Evolutionary conservation across 192 early-diverging fungal genomes (phyloP).

Genomic region (Paraglomus occultum): DNA sequence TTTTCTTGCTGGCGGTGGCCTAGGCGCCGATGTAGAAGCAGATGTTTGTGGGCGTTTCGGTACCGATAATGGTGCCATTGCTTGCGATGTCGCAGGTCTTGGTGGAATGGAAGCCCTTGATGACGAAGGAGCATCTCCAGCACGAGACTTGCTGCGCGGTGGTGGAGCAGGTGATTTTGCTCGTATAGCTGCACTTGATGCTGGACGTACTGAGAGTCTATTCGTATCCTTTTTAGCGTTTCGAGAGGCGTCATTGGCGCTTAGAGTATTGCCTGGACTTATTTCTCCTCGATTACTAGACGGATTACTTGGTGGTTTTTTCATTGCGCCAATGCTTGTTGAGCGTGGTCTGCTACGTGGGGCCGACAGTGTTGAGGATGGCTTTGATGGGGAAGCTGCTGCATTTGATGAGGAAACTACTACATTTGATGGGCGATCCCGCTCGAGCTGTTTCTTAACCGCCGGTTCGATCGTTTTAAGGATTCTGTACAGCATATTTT

Average conservation of each 20-base stretch:
- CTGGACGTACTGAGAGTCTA: not conserved
- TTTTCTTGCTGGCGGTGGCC: not conserved
- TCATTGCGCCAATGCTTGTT: constrained; percentile 1
- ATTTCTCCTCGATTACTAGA: not conserved
- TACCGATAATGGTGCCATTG: no score
- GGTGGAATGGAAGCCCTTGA: not conserved
- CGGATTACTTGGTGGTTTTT: constrained; percentile 7
- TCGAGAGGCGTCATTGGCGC: not conserved
- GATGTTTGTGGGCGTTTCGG: not conserved
- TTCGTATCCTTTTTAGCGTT: not conserved
- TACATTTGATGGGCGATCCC: constrained; percentile 13
- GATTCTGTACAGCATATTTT: not conserved
- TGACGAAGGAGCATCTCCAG: not conserved
- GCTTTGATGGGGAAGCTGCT: not conserved
- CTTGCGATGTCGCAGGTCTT: not conserved
- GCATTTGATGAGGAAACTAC: not conserved
- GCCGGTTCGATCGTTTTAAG: constrained; percentile 22
- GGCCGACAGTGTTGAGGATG: not conserved
- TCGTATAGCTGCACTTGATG: not conserved
- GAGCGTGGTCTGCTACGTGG: not conserved
- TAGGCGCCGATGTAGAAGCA: not conserved
- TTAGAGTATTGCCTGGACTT: not conserved
- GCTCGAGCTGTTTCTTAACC: constrained; percentile 25
- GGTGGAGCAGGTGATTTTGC: constrained; percentile 23
- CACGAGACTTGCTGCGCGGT: not conserved